Evolutionary conservation across 1,139 yeast species (phyloP), one percentile per base, ranked within the genome.

Genomic region (Pichia sp.): DNA sequence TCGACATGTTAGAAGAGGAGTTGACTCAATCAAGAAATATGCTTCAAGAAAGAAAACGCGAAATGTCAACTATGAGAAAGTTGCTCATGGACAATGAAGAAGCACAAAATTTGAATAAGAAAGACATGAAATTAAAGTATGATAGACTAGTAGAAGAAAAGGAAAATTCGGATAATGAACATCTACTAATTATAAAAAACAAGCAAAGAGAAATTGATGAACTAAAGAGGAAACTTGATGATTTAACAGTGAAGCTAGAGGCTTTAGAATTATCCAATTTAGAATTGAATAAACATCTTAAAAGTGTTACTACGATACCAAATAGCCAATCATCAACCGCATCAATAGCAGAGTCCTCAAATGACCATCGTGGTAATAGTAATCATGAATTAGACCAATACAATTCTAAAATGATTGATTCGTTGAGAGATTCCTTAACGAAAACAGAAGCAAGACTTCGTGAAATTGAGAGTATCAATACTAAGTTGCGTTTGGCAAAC

Each of bases 41-140:
- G 61, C 65, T 90, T 7, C 92, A 82, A 56, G 96, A 88, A 53
- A 75, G 95, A 51, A 78, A 83, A 0, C 71, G 90, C 42, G 97
- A 92, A 63, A 72, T 88, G 0, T 70, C 81, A 4, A 79, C 87
- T 0, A 75, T 87, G 64, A 73, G 95, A 52, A 69, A 86, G 49
- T 63, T 87, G 36, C 60, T 87, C 29, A 62, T 77, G 40, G 95
- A 86, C 40, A 72, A 77, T 4, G 92, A 87, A 54, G 81, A 16
- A 16, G 23, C 23, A 16, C 73, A 77, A 44, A 75, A 72, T 38
- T 53, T 58, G 5, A 75, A 75, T 47, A 65, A 75, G 10, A 63
- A 64, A 37, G 80, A 76, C 37, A 57, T 77, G 26, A 69, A 64
- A 34, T 69, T 69, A 6, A 68, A 68, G 44, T 56, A 79, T 37